Percentiles rank a stretch among this genome's conserved stretches.
Evolutionary conservation across 495 filamentous ascomycete genomes (phyloP).

Genomic region (Penicillium steckii): DNA sequence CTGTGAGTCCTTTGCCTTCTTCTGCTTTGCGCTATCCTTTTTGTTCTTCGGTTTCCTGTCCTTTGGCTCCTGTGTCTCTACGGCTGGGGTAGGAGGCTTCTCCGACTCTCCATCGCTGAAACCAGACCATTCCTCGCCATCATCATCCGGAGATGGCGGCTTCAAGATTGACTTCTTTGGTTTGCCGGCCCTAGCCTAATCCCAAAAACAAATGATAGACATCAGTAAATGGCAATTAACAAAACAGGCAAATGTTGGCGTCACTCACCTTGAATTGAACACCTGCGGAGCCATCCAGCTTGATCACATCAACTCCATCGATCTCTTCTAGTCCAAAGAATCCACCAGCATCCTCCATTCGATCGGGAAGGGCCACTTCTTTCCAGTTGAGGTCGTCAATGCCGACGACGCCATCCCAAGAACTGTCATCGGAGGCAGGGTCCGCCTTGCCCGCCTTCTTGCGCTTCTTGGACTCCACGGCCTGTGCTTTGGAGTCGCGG

Average conservation of each 20-base stretch:
- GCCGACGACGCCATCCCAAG: constrained; percentile 30
- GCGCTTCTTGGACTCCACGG: constrained; percentile 45
- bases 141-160: constrained; percentile 16
- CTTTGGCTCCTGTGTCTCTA: constrained; percentile 22
- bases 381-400: constrained; percentile 80
- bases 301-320: constrained; percentile 80
- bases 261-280: constrained; percentile 48
- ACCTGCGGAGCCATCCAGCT: constrained; percentile 30
- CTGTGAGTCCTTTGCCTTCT: constrained; percentile 12
- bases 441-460: constrained; percentile 43
- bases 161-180: constrained; percentile 39
- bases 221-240: not conserved
- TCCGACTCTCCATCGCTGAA: constrained; percentile 46
- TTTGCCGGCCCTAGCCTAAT: constrained; percentile 37
- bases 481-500: constrained; percentile 41
- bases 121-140: constrained; percentile 57
- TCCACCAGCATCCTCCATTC: constrained; percentile 87
- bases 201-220: not conserved
- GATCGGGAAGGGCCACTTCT: constrained; percentile 77
- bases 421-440: constrained; percentile 15
- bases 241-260: constrained; percentile 6
- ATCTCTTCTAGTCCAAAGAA: constrained; percentile 94
- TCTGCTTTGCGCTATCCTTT: constrained; percentile 11
- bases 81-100: constrained; percentile 14
- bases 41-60: constrained; percentile 24